Percentiles rank a stretch among this genome's conserved stretches.
Evolutionary conservation across 495 filamentous ascomycete species (phyloP).

Genomic region (Penicillium angulare): DNA sequence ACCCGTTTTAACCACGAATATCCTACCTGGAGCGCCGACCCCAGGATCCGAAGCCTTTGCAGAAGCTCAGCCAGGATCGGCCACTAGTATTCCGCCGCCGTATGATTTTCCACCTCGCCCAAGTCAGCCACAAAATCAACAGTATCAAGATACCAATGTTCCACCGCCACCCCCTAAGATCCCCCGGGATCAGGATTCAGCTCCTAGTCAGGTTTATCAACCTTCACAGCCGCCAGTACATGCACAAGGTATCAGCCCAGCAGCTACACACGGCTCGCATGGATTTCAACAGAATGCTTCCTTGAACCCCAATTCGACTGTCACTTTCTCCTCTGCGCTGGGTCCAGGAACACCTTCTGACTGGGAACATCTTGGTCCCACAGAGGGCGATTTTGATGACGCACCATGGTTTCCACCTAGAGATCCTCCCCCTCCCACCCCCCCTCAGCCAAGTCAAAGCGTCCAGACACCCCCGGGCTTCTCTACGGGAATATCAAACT

Average conservation of each 20-base stretch:
- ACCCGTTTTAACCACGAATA: conserved; percentile 15
- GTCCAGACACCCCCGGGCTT: conserved; percentile 12
- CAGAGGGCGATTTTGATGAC: conserved; percentile 34
- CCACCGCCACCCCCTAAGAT: conserved; percentile 45
- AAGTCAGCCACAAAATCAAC: conserved; percentile 8
- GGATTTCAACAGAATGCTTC: conserved; percentile 11
- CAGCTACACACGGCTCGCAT: conserved; percentile 19
- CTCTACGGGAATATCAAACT: conserved; percentile 1
- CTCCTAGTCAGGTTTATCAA: conserved; percentile 15
- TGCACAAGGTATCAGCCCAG: conserved; percentile 17
- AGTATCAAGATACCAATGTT: conserved; percentile 5
- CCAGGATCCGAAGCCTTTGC: conserved; percentile 17
- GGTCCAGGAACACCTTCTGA: conserved; percentile 57
- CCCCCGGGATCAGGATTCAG: conserved; percentile 28
- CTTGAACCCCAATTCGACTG: conserved; percentile 12
- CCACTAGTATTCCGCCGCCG: conserved; percentile 20
- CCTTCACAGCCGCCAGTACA: conserved; percentile 17
- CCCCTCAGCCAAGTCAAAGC: conserved; percentile 3
- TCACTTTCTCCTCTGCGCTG: conserved; percentile 42
- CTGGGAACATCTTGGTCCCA: conserved; percentile 56
- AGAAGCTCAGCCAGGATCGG: conserved; percentile 20
- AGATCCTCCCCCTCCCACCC: conserved; percentile 9
- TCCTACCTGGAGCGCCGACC: conserved; percentile 6
- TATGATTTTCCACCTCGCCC: conserved; percentile 10
- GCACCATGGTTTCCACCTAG: conserved; percentile 26